These are phyloP conservation scores for Exophiala sideris DNA, from an alignment of 2,329 filamentous ascomycete species.

Conservation along the genomic window DNA sequence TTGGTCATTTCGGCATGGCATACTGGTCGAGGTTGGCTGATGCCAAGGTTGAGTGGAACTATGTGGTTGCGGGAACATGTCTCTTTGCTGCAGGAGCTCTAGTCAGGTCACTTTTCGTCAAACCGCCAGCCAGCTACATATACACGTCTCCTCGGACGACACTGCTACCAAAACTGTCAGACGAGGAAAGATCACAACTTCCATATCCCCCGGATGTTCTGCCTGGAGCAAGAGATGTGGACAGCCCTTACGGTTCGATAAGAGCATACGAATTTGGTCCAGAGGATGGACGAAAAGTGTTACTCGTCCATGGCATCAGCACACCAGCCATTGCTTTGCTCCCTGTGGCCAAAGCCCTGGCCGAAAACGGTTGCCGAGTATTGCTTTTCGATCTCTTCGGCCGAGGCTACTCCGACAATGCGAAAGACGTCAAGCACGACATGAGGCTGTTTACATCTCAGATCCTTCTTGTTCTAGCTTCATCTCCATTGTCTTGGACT, in stretches of 20 bases:
- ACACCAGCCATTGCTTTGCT: slow-evolving; percentile 71
- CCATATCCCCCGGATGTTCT: slow-evolving; percentile 69
- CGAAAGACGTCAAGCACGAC: slow-evolving; percentile 65
- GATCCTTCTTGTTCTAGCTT: slow-evolving; percentile 66
- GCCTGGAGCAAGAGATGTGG: slow-evolving; percentile 66
- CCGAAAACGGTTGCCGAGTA: slow-evolving; percentile 65
- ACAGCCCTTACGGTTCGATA: slow-evolving; percentile 61
- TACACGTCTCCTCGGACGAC: slow-evolving; percentile 36
- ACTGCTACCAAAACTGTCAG: slow-evolving; percentile 35
- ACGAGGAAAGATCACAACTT: slow-evolving; percentile 38
- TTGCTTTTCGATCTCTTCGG: slow-evolving; percentile 72
- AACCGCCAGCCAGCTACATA: slow-evolving; percentile 4
- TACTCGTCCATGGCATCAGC: slow-evolving; percentile 77
- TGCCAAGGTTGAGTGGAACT: slow-evolving; percentile 5
- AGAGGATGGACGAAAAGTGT: slow-evolving; percentile 64
- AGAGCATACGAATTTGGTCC: slow-evolving; percentile 80
- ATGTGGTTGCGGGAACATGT: slow-evolving; percentile 7
- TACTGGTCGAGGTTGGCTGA: slow-evolving; percentile 2
- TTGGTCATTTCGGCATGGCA: not conserved
- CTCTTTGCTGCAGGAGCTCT: slow-evolving; percentile 18
- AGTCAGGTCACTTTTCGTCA: slow-evolving; percentile 9
- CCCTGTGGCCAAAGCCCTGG: slow-evolving; percentile 63
- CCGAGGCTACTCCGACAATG: slow-evolving; percentile 72
- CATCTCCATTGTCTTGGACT: slow-evolving; percentile 67
- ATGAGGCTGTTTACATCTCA: slow-evolving; percentile 70